Base-by-base conservation (phyloP, 2,329 filamentous ascomycete species). In the Penicillium frequentans region DNA sequence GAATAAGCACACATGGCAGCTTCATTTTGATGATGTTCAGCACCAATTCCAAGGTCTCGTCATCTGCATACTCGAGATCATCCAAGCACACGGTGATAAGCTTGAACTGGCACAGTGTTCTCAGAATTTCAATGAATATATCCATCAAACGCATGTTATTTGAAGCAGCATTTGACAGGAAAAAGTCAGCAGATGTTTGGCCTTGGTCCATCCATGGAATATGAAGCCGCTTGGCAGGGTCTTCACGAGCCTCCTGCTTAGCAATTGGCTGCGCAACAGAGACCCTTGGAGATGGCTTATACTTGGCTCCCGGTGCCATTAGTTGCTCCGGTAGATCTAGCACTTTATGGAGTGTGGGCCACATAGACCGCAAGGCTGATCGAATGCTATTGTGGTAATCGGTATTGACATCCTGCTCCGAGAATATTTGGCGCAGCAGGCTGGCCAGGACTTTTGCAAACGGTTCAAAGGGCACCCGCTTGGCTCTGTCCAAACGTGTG, bases 81-180 rank as follows among this genome's bases (percentile, higher is more conserved):
- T 97, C 93, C 27, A 97, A 77, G 65, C 88, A 92, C 65, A 96
- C 87, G 68, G 91, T 96, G 53, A 96, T 92, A 66, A 96, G 87
- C 66, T 93, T 95, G 70, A 93, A 87, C 21, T 87, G 82, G 0
- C 91, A 89, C 54, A 98, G 87, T 43, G 96, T 85, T 52, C 90
- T 85, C 50, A 97, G 75, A 10, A 96, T 88, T 64, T 97, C 93
- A 46, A 96, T 78, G 65, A 96, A 93, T 1, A 90, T 93, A 68
- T 92, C 93, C 82, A 93, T 90, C 55, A 96, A 83, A 13, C 91
- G 86, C 62, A 91, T 88, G 1, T 82, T 82, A 66, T 78, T 71
- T 62, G 66, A 70, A 11, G 73, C 68, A 10, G 73, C 73, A 69
- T 68, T 78, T 62, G 64, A 77, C 45, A 74, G 55, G 37, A 75